Base-by-base conservation (phyloP, 2,329 filamentous ascomycete species). In the Cladophialophora psammophila region DNA sequence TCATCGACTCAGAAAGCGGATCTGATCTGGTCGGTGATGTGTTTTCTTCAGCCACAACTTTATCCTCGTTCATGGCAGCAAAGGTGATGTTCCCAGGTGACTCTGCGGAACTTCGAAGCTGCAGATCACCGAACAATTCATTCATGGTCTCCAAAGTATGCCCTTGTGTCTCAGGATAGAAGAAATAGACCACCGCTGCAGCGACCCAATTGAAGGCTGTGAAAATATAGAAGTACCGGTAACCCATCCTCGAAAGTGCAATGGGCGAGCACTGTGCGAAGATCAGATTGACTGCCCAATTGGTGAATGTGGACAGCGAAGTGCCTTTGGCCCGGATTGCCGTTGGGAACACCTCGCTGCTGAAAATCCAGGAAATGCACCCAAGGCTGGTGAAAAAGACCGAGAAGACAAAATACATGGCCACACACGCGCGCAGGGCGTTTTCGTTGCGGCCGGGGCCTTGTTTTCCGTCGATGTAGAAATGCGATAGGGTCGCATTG, bases 191-290 rank as follows among this genome's bases (percentile, higher is more conserved):
- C 13, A 77, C 13, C 2, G 75, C 18, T 26, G 78, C 76, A 3
- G 78, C 82, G 15, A 78, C 76, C 72, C 83, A 76, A 66, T 84
- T 85, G 72, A 85, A 83, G 6, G 79, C 82, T 50, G 80, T 79
- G 72, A 84, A 84, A 12, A 80, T 76, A 71, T 83, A 84, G 53
- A 83, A 86, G 72, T 84, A 86, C 20, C 76, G 74, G 69, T 84
- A 85, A 0, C 79, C 80, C 18, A 84, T 74, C 1, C 69, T 73
- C 0, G 75, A 76, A 3, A 83, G 74, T 0, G 81, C 83, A 32
- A 78, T 76, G 0, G 83, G 84, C 2, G 80, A 80, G 67, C 83
- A 84, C 64, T 85, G 82, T 6, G 81, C 80, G 65, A 86, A 83
- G 20, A 85, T 74, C 3, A 85, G 74, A 66, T 80, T 83, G 31